Evolutionary conservation across 1,139 yeast genomes (phyloP), one percentile per base, ranked within the genome.

Genomic region (Yamadazyma jaroonii): DNA sequence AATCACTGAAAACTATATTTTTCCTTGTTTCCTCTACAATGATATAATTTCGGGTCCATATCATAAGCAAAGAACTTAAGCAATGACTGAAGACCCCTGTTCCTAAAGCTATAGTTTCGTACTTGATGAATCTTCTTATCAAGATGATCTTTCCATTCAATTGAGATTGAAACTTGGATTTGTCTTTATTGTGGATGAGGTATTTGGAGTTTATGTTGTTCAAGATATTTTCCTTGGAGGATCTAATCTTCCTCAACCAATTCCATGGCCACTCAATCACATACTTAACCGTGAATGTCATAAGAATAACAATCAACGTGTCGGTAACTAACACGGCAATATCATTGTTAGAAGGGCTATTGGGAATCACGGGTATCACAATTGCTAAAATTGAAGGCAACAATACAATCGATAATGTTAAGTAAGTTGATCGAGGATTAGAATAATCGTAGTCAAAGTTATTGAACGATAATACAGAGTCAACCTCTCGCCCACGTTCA

Each of bases 211-310:
- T 52, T 25, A 49, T 40, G 29, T 54, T 48, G 29, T 46, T 44
- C 6, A 57, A 39, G 26, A 59, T 32, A 25, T 42, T 47, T 1
- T 33, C 32, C 36, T 57, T 61, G 6, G 57, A 42, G 5, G 44
- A 46, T 31, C 49, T 48, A 12, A 65, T 46, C 28, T 54, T 56
- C n/a, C 48, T 41, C 11, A 57, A 41, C 71, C 70, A 63, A 10
- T 46, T 46, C 62, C 66, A 64, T 1, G 71, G 70, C 70, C 69
- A 64, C 33, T 64, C 68, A 21, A 57, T 50, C 2, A 58, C 46
- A 29, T 54, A 51, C 36, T 53, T 56, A 10, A 64, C 58, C 3
- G 56, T 48, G 55, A 60, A 56, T 9, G 64, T 53, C 2, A 62
- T 54, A 3, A 61, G 37, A 10, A 61, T 31, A 8, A 64, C 53